Conservation (phyloP, 2,329 filamentous ascomycete genomes). For the Talaromyces islandicus region DNA sequence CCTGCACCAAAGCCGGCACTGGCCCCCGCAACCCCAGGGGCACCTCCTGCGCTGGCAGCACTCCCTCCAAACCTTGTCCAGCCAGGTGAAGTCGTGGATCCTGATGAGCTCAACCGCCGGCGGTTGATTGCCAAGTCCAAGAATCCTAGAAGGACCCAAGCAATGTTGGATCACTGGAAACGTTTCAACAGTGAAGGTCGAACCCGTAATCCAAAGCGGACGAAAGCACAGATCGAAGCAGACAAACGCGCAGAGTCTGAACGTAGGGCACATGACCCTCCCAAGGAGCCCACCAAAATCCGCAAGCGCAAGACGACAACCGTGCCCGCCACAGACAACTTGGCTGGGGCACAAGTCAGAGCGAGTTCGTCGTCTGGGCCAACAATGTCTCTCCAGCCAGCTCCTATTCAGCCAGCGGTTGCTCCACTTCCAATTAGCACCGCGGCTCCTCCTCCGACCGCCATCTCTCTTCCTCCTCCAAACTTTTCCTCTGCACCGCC, state of each 20-base stretch:
- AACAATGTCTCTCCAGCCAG: conserved; percentile 3
- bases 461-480: not conserved
- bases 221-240: conserved; percentile 40
- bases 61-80: conserved; percentile 5
- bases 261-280: conserved; percentile 20
- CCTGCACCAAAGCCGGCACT: conserved; percentile 5
- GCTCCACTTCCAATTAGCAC: not conserved
- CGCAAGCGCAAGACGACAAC: conserved; percentile 18
- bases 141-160: conserved; percentile 39
- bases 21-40: conserved; percentile 8
- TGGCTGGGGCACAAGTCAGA: conserved; percentile 1
- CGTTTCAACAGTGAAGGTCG: conserved; percentile 38
- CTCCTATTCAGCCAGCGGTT: conserved; percentile 9
- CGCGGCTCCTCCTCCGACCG: not conserved
- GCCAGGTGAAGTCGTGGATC: conserved; percentile 19
- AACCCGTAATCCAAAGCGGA: conserved; percentile 39
- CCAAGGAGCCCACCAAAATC: conserved; percentile 14
- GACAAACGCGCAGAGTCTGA: conserved; percentile 27
- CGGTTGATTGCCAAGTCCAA: conserved; percentile 38
- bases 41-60: conserved; percentile 14
- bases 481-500: not conserved
- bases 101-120: conserved; percentile 26
- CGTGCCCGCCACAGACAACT: not conserved
- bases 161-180: conserved; percentile 41
- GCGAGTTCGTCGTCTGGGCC: not conserved